Evolutionary conservation across 225 moss, liverwort and hornwort species (phyloP), one percentile per base, ranked within the genome.

Genomic region (Bryoerythrophyllum caledonicum): DNA sequence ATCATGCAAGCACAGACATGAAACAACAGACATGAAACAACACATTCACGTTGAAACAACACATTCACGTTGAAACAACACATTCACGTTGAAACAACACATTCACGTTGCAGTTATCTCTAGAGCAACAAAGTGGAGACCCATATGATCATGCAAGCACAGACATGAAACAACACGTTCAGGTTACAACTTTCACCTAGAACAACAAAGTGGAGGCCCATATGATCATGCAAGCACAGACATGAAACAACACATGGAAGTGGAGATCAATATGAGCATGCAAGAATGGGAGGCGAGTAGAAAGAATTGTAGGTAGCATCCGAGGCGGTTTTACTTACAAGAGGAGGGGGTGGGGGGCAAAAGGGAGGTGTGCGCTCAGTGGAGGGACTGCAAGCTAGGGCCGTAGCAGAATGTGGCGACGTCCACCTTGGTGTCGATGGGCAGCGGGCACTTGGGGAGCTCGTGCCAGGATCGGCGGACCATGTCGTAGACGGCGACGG

Each of bases 371-470:
- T 48, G 57, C 41, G 79, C 68, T 87, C 82, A 87, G 60, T 77
- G 79, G 59, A 87, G 76, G 26, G 79, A 74, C 77, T 87, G 87
- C 71, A 88, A 83, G 54, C 85, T 88, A 82, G 88, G 88, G 70
- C 82, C 83, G 73, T 85, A 88, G 81, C 88, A 88, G 80, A 88
- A 88, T 44, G 88, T 82, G 35, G 88, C 85, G 12, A 88, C 82
- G 73, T 88, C 83, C 66, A 85, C 88, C 75, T 88, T 73, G 38
- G 76, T 67, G 37, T 60, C 76, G 44, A 55, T n/a, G 0, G 15
- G 4, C 16, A 88, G 76, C 20, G 88, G 88, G 57, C 88, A 88
- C 59, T 88, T 88, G 6, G 88, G 88, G 14, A 88, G 70, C 81
- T 88, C 88, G 20, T 80, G 78, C 88, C 88, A 88, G 28, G 80